Evolutionary conservation across 1,284 basidiomycete species (phyloP).

Genomic region (Laetiporus sulphureus): DNA sequence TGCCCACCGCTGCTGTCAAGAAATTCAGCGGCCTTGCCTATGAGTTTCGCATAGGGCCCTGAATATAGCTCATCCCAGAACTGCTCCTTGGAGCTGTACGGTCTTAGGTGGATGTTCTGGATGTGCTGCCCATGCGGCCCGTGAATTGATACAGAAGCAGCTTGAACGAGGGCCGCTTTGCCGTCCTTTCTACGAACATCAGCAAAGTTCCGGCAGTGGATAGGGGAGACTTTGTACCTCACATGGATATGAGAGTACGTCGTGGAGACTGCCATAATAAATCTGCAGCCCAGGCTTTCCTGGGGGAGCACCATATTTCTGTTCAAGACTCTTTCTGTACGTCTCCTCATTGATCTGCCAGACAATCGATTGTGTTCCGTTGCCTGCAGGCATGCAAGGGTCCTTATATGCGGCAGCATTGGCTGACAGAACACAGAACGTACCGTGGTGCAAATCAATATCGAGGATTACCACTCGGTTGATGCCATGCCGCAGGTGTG

Average conservation of each 20-base stretch:
- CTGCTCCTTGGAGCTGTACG: slow-evolving; percentile 66
- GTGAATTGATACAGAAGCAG: slow-evolving; percentile 77
- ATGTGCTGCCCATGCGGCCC: slow-evolving; percentile 88
- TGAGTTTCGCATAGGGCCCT: slow-evolving; percentile 57
- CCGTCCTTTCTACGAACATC: slow-evolving; percentile 63
- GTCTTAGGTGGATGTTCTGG: slow-evolving; percentile 85
- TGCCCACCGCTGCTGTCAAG: slow-evolving; percentile 58
- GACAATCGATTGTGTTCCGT: slow-evolving; percentile 87
- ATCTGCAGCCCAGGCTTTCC: slow-evolving; percentile 55
- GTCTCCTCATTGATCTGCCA: slow-evolving; percentile 93
- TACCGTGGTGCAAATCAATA: slow-evolving; percentile 90
- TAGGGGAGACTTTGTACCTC: slow-evolving; percentile 48
- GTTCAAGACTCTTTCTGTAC: slow-evolving; percentile 58
- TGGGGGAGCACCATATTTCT: slow-evolving; percentile 28
- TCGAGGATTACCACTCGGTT: slow-evolving; percentile 85
- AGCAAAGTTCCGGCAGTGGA: too few relatives aligned
- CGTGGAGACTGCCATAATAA: slow-evolving; percentile 88
- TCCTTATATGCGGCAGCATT: not conserved
- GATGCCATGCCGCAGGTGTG: slow-evolving; percentile 75
- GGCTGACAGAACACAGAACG: too few relatives aligned
- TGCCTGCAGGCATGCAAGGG: slow-evolving; percentile 44
- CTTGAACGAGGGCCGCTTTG: slow-evolving; percentile 70
- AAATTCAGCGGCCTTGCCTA: slow-evolving; percentile 74
- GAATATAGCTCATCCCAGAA: slow-evolving; percentile 78
- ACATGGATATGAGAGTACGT: slow-evolving; percentile 89